Conservation (phyloP, 2,329 filamentous ascomycete species). For the Ascomycota sp. region DNA sequence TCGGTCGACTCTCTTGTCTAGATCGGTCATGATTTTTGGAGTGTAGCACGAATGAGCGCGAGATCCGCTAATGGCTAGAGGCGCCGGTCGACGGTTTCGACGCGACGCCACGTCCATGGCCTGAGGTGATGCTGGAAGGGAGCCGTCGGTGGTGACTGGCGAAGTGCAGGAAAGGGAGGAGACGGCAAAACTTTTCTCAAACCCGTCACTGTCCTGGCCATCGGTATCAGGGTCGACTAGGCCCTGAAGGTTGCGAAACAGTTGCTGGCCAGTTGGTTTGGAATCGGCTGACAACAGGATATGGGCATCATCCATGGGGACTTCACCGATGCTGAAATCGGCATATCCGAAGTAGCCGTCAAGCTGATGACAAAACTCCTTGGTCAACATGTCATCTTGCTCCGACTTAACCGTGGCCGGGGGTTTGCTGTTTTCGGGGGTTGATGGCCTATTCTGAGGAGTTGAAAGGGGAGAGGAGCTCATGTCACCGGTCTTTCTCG, state of each 20-base stretch:
- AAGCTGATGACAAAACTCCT: not conserved
- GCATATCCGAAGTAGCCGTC: slow-evolving; percentile 4
- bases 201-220: slow-evolving; percentile 1
- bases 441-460: not conserved
- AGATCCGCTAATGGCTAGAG: slow-evolving; percentile 24
- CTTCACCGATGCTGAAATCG: slow-evolving; percentile 2
- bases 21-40: slow-evolving; percentile 28
- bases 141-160: slow-evolving; percentile 2
- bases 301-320: slow-evolving; percentile 2
- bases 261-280: slow-evolving; percentile 2
- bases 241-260: slow-evolving; percentile 2
- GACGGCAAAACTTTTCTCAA: not conserved
- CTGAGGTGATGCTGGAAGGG: slow-evolving; percentile 25
- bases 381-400: slow-evolving; percentile 3
- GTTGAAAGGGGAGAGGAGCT: slow-evolving; percentile 5
- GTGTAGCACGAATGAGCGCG: slow-evolving; percentile 21
- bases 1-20: slow-evolving; percentile 21
- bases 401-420: slow-evolving; percentile 1
- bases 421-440: not conserved
- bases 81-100: slow-evolving; percentile 23
- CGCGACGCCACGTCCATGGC: slow-evolving; percentile 33
- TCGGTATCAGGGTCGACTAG: not conserved
- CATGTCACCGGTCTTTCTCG: slow-evolving; percentile 8
- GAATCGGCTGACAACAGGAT: slow-evolving; percentile 2
- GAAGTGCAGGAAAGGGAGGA: slow-evolving; percentile 1